Percentiles rank a stretch among this genome's conserved stretches.
phyloP scores from a whole-genome alignment of 164 flowering plant genomes.

The Umbellularia californica region DNA sequence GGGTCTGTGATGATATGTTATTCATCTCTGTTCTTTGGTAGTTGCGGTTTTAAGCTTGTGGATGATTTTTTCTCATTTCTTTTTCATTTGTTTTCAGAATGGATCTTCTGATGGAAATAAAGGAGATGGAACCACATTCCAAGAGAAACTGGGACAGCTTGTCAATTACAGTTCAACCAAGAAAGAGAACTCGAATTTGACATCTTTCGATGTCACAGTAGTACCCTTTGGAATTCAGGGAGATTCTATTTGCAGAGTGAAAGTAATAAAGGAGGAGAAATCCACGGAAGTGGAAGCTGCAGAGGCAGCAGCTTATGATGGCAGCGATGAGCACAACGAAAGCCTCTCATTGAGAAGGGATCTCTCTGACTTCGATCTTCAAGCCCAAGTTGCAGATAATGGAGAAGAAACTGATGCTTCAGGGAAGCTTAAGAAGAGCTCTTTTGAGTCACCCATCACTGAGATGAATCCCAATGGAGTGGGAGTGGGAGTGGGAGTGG shows the following conservation, averaged over 20 bases:
- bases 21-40: neutral
- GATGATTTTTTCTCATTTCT: neutral
- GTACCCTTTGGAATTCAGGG: slow-evolving; percentile 31
- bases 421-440: slow-evolving; percentile 7
- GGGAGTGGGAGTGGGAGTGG: slow-evolving; percentile 30
- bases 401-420: slow-evolving; percentile 16
- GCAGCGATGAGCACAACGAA: slow-evolving; percentile 77
- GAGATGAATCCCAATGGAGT: slow-evolving; percentile 15
- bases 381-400: slow-evolving; percentile 25
- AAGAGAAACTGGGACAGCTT: slow-evolving; percentile 36
- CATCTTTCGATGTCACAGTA: slow-evolving; percentile 33
- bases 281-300: slow-evolving; percentile 27
- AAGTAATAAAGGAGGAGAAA: slow-evolving; percentile 41
- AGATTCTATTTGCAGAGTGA: slow-evolving; percentile 30
- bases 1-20: neutral
- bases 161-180: slow-evolving; percentile 19
- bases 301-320: slow-evolving; percentile 66
- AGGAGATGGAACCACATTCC: slow-evolving; percentile 30
- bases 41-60: neutral
- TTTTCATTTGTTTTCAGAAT: slow-evolving; percentile 17
- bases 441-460: slow-evolving; percentile 12
- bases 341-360: slow-evolving; percentile 42
- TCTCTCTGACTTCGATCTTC: slow-evolving; percentile 53
- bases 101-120: slow-evolving; percentile 16
- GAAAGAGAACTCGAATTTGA: slow-evolving; percentile 20